Evolutionary conservation across 2,329 filamentous ascomycete genomes (phyloP).

Genomic region (Colletotrichum eleusines): DNA sequence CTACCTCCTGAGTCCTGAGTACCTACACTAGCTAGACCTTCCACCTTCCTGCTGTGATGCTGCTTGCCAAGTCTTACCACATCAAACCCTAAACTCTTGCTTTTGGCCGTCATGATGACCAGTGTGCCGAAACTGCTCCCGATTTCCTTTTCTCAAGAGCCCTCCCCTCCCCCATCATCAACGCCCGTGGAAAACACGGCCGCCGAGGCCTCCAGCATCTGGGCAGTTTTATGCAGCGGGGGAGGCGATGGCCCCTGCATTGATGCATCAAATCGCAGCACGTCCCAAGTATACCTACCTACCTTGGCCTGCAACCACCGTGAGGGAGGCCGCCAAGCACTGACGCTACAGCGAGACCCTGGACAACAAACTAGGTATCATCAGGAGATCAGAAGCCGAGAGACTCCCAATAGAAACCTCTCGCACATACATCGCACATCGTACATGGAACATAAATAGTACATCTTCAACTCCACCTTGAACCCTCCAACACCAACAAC

Average conservation of each 20-base stretch:
- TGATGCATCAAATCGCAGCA: conserved; percentile 15
- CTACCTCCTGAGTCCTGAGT: too few species aligned
- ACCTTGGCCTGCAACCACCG: background rate
- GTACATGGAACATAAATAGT: too few species aligned
- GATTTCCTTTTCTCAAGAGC: background rate
- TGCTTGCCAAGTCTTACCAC: background rate
- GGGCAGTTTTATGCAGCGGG: conserved; percentile 18
- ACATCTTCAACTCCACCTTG: background rate
- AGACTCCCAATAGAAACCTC: conserved; percentile 15
- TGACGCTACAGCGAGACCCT: conserved; percentile 9
- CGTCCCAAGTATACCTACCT: background rate
- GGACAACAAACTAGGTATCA: background rate
- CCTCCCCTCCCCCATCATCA: too few species aligned
- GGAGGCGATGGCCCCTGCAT: conserved; percentile 4
- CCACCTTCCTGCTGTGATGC: background rate
- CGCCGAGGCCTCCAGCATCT: conserved; percentile 17
- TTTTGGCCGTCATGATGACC: conserved; percentile 24
- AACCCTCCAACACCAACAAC: background rate
- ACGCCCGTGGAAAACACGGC: too few species aligned
- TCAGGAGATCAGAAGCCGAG: conserved; percentile 2
- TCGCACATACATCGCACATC: too few species aligned
- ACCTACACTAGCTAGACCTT: background rate
- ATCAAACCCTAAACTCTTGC: background rate
- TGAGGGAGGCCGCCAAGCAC: conserved; percentile 31
- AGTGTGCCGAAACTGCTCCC: background rate